These are phyloP conservation scores for Lathyrus aphaca DNA, from an alignment of 306 rosid genomes.

Conservation along the genomic window DNA sequence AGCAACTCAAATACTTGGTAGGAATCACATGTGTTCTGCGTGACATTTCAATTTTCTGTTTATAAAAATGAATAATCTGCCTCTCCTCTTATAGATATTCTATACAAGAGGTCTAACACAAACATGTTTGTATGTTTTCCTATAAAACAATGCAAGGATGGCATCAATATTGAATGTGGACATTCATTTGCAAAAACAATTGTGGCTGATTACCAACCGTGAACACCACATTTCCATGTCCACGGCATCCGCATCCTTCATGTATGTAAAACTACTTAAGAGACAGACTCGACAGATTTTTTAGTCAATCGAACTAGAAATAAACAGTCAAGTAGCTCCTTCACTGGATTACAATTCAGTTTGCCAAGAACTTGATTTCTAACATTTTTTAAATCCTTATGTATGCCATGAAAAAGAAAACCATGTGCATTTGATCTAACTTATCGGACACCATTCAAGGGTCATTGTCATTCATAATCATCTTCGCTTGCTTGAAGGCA, in stretches of 20 bases:
- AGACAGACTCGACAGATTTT: not conserved
- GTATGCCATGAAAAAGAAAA: not conserved
- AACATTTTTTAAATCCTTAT: not conserved
- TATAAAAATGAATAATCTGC: too few species aligned
- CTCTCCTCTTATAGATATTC: too few species aligned
- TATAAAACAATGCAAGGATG: not conserved
- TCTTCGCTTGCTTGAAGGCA: not conserved
- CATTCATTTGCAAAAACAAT: not conserved
- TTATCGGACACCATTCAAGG: not conserved
- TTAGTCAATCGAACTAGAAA: not conserved
- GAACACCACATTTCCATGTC: conserved; percentile 1
- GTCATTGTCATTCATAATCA: not conserved
- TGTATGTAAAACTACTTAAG: not conserved
- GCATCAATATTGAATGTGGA: not conserved
- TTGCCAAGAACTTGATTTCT: not conserved
- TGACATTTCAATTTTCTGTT: too few species aligned
- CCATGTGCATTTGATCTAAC: not conserved
- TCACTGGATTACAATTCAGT: not conserved
- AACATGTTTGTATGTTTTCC: not conserved
- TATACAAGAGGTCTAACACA: too few species aligned
- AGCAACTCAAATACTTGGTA: too few species aligned
- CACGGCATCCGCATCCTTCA: not conserved
- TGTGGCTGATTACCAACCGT: not conserved
- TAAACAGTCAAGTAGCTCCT: not conserved
- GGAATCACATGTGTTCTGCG: too few species aligned